Percentiles rank a stretch among this genome's conserved stretches.
phyloP scores from a whole-genome alignment of 2,329 filamentous ascomycete species.

The Fusarium chuoi region DNA sequence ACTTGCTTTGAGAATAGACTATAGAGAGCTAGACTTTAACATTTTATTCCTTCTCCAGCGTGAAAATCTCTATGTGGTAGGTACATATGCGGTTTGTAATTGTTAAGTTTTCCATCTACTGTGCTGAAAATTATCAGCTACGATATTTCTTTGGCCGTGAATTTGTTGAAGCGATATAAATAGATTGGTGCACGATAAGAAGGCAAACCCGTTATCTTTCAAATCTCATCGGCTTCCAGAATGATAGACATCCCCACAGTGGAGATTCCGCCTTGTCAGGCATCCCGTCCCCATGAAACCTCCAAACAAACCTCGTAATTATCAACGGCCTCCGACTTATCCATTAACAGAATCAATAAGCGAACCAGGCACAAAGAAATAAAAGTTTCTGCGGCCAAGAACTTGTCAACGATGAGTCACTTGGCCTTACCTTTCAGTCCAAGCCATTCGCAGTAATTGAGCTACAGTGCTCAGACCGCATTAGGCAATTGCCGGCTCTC shows the following conservation, averaged over 20 bases:
- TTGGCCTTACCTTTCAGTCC: not conserved
- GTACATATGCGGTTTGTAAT: too few relatives aligned
- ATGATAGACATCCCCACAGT: not conserved
- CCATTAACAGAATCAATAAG: not conserved
- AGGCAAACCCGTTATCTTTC: not conserved
- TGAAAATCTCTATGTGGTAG: not conserved
- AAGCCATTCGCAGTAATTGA: not conserved
- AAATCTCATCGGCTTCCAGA: not conserved
- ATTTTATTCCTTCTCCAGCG: rapidly evolving
- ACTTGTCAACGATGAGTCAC: not conserved
- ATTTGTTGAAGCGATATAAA: not conserved
- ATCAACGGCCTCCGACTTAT: not conserved
- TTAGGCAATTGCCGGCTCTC: slow-evolving; percentile 14
- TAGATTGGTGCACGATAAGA: not conserved
- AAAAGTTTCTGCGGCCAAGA: not conserved
- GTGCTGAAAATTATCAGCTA: too few relatives aligned
- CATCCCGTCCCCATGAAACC: not conserved
- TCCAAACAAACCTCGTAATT: not conserved
- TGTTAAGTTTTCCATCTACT: rapidly evolving
- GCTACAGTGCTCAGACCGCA: slow-evolving; percentile 6
- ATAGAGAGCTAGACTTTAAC: not conserved
- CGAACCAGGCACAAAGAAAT: not conserved
- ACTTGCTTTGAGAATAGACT: not conserved
- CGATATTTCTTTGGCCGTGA: rapidly evolving
- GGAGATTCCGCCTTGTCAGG: not conserved